These are phyloP conservation scores for Puccinia hordei DNA, from an alignment of 1,284 basidiomycete species.

Conservation along the genomic window DNA sequence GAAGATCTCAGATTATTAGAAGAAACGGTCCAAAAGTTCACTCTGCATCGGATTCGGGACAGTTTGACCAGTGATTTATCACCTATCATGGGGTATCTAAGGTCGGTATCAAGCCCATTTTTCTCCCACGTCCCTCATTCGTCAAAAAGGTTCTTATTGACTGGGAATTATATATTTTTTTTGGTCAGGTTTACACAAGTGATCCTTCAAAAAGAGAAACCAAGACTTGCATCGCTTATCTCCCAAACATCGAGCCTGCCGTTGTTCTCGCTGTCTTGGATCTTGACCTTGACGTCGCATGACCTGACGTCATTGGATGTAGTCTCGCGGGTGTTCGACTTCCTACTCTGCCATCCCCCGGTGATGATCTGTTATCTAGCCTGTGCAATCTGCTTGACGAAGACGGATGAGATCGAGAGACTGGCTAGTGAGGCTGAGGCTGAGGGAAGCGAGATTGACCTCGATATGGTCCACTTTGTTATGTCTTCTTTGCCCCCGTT, in stretches of 20 bases:
- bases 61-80: constrained; percentile 56
- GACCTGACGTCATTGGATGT: constrained; percentile 53
- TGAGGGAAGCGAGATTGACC: constrained; percentile 1
- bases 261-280: constrained; percentile 58
- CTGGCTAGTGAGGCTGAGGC: not conserved
- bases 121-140: not conserved
- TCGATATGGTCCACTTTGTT: constrained; percentile 37
- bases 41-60: constrained; percentile 55
- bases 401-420: constrained; percentile 10
- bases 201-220: constrained; percentile 14
- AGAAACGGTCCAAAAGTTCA: constrained; percentile 33
- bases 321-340: constrained; percentile 56
- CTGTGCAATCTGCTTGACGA: constrained; percentile 53
- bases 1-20: constrained; percentile 54
- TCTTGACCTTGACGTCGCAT: constrained; percentile 57
- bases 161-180: not conserved
- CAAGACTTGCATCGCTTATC: constrained; percentile 15
- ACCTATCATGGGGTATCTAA: constrained; percentile 57
- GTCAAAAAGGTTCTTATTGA: not conserved
- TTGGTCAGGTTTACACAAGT: constrained; percentile 28
- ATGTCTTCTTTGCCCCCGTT: constrained; percentile 34
- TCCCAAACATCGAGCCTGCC: constrained; percentile 53
- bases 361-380: constrained; percentile 57
- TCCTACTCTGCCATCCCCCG: constrained; percentile 56
- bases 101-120: constrained; percentile 50